A percentile compares a stretch with the other conserved stretches of the same genome.
Evolutionary conservation across 1,284 basidiomycete species (phyloP).

Genomic region (Cryptococcus depauperatus): DNA sequence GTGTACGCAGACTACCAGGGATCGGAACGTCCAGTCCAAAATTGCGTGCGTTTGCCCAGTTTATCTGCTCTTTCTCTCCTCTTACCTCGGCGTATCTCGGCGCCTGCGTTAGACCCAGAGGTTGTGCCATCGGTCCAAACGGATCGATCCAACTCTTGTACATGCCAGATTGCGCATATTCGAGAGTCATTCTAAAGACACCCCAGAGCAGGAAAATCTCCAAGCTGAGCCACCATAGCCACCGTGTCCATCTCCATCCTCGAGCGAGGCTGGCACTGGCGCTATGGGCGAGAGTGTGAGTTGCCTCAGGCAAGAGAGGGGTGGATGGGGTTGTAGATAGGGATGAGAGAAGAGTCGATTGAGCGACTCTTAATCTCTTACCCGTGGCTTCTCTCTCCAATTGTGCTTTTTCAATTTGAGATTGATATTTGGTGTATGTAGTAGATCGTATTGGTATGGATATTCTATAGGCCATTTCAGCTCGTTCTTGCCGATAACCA

Average conservation of each 20-base stretch:
- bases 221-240: slow-evolving; percentile 26
- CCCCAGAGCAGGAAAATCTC: slow-evolving; percentile 35
- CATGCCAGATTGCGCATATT: slow-evolving; percentile 28
- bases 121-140: slow-evolving; percentile 18
- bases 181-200: slow-evolving; percentile 38
- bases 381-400: slow-evolving; percentile 9
- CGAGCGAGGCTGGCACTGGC: slow-evolving; percentile 7
- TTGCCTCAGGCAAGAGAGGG: not conserved
- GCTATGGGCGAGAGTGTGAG: not conserved
- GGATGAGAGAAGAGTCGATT: slow-evolving; percentile 21
- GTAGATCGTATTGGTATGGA: slow-evolving; percentile 15
- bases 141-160: slow-evolving; percentile 24
- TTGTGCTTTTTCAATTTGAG: slow-evolving; percentile 13
- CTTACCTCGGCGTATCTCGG: slow-evolving; percentile 3
- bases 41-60: slow-evolving; percentile 1
- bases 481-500: not conserved
- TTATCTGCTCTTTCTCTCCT: not conserved
- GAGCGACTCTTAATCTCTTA: slow-evolving; percentile 13
- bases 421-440: slow-evolving; percentile 17
- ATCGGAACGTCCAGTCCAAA: slow-evolving; percentile 20
- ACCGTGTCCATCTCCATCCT: slow-evolving; percentile 21
- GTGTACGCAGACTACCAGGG: slow-evolving; percentile 19
- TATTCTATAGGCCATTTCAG: not conserved
- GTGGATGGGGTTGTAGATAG: slow-evolving; percentile 4
- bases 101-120: slow-evolving; percentile 3